Percentiles rank a stretch among this genome's conserved stretches.
Evolutionary conservation across 345 rosid species (phyloP).

Genomic region (Sonneratia caseolaris): DNA sequence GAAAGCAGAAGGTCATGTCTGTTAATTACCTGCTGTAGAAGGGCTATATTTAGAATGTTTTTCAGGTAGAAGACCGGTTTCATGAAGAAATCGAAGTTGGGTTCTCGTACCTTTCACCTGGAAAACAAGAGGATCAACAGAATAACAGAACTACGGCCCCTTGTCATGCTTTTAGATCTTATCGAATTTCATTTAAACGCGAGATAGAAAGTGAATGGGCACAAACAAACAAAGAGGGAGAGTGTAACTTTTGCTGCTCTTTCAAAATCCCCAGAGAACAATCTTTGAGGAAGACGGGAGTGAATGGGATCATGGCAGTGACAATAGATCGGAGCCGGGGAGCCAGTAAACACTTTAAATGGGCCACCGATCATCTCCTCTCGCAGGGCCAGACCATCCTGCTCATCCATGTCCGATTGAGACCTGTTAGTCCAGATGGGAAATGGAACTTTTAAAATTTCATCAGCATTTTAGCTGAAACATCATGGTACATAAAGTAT

Average conservation of each 20-base stretch:
- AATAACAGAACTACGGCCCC: neutral
- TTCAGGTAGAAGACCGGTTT: neutral
- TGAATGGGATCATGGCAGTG: conserved; percentile 55
- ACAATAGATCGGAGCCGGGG: conserved; percentile 68
- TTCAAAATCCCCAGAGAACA: conserved; percentile 17
- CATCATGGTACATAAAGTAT: too few species aligned
- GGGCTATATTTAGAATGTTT: neutral
- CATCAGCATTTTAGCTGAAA: neutral
- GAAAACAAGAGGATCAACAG: neutral
- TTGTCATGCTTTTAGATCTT: neutral
- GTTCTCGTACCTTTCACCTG: too few species aligned
- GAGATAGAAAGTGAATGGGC: neutral
- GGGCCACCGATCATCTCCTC: conserved; percentile 64
- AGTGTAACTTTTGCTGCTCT: neutral
- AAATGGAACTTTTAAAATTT: too few species aligned
- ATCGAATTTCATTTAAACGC: neutral
- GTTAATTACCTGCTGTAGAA: neutral
- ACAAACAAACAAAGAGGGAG: neutral
- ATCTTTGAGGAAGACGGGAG: conserved; percentile 24
- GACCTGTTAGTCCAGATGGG: conserved; percentile 10
- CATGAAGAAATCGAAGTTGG: neutral
- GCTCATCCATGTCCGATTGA: conserved; percentile 67
- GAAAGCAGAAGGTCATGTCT: neutral
- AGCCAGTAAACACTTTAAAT: conserved; percentile 79
- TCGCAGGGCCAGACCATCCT: conserved; percentile 51